phyloP scores from a whole-genome alignment of 495 filamentous ascomycete species.

The Bryoglossum gracile region DNA sequence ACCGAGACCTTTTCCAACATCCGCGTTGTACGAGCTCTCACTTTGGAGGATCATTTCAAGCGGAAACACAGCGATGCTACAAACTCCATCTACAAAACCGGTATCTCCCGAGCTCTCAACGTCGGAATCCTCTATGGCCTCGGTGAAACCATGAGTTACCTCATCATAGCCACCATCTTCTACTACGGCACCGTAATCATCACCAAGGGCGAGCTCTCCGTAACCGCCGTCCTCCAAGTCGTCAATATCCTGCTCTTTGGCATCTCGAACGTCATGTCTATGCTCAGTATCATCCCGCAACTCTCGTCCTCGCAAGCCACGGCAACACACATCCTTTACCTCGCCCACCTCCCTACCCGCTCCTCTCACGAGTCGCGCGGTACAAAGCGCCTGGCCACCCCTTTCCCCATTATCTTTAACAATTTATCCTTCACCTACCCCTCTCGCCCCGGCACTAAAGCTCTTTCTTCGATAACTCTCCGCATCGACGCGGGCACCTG shows the following conservation, averaged over 20 bases:
- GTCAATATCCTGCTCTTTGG: constrained; percentile 81
- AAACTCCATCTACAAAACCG: constrained; percentile 41
- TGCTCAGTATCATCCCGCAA: constrained; percentile 71
- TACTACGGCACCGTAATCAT: constrained; percentile 70
- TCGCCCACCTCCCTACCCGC: constrained; percentile 49
- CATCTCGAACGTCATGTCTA: constrained; percentile 59
- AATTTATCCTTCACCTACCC: constrained; percentile 66
- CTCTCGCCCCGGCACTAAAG: constrained; percentile 39
- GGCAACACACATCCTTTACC: constrained; percentile 65
- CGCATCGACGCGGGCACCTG: constrained; percentile 49
- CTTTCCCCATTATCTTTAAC: constrained; percentile 55
- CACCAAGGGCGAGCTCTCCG: constrained; percentile 34
- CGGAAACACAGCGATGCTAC: constrained; percentile 52
- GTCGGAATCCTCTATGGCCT: constrained; percentile 71
- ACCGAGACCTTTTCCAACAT: constrained; percentile 79
- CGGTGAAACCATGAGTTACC: constrained; percentile 60
- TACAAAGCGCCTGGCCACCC: constrained; percentile 33
- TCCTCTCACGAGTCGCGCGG: constrained; percentile 58
- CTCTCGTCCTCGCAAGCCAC: constrained; percentile 65
- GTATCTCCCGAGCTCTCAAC: constrained; percentile 51
- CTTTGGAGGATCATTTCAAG: constrained; percentile 68
- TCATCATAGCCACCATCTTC: constrained; percentile 75
- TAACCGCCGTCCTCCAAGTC: constrained; percentile 59
- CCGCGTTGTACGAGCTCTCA: constrained; percentile 70
- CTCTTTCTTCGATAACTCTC: constrained; percentile 56